phyloP scores from a whole-genome alignment of 306 rosid genomes.

The Trifolium pratense region DNA sequence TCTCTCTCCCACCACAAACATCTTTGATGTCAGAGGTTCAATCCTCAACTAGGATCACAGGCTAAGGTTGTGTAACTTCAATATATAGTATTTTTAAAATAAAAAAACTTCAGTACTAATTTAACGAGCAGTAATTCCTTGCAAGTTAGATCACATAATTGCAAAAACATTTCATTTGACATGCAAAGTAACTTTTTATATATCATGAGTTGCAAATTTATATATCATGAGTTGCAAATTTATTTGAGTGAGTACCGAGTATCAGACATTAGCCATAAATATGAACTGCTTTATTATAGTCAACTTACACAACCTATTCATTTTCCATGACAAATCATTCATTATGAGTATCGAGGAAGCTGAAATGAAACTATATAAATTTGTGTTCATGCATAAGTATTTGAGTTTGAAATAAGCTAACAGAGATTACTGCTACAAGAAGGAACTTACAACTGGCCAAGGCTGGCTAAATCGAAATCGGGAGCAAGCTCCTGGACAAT shows the following conservation, averaged over 20 bases:
- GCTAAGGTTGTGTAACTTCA: neutral
- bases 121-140: neutral
- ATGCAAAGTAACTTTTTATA: slow-evolving; percentile 10
- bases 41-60: neutral
- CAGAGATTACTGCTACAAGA: neutral
- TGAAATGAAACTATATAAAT: slow-evolving; percentile 15
- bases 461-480: slow-evolving; percentile 75
- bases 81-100: too few species aligned
- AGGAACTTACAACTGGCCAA: slow-evolving; percentile 84
- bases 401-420: slow-evolving; percentile 12
- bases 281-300: too few species aligned
- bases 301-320: neutral
- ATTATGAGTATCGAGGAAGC: slow-evolving; percentile 15
- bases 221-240: slow-evolving; percentile 1
- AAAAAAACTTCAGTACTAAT: too few species aligned
- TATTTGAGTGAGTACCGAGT: neutral
- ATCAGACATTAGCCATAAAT: too few species aligned
- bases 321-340: slow-evolving; percentile 35
- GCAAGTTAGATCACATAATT: slow-evolving; percentile 10
- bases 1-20: too few species aligned
- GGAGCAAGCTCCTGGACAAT: slow-evolving; percentile 89
- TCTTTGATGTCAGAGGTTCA: too few species aligned
- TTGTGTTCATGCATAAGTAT: slow-evolving; percentile 1
- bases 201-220: too few species aligned
- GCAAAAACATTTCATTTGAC: neutral